A percentile compares a stretch with the other conserved stretches of the same genome.
Conservation (phyloP, 1,139 yeast species). For the Lodderomyces pseudojiufengensis region DNA sequence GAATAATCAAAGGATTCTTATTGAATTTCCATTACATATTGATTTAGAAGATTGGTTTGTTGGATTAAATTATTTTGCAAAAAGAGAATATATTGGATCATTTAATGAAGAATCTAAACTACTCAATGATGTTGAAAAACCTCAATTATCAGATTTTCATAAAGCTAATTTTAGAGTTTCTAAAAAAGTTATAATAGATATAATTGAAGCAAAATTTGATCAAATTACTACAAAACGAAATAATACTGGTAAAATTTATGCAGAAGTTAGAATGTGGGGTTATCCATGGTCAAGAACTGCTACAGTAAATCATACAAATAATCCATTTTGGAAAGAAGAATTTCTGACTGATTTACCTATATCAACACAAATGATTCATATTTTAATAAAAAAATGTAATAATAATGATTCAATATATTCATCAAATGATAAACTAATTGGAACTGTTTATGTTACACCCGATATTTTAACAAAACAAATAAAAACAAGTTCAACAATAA, state of each 20-base stretch:
- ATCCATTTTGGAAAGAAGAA: conserved; percentile 74
- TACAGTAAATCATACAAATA: conserved; percentile 42
- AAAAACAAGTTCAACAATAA: conserved; percentile 33
- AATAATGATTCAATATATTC: conserved; percentile 21
- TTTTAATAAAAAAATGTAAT: conserved; percentile 44
- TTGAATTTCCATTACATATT: conserved; percentile 64
- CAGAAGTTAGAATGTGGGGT: conserved; percentile 66
- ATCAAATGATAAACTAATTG: conserved; percentile 41
- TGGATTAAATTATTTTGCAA: conserved; percentile 65
- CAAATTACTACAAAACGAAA: conserved; percentile 2
- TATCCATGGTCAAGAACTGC: conserved; percentile 70
- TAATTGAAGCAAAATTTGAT: conserved; percentile 65
- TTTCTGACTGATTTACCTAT: conserved; percentile 56
- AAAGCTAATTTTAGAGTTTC: conserved; percentile 51
- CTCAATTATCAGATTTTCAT: conserved; percentile 21
- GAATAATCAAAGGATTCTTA: conserved; percentile 42
- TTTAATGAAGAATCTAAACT: conserved; percentile 17
- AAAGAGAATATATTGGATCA: conserved; percentile 52
- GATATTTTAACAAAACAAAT: conserved; percentile 44
- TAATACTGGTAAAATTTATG: conserved; percentile 42
- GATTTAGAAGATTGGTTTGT: conserved; percentile 86
- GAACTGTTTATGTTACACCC: conserved; percentile 55
- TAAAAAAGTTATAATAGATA: conserved; percentile 51
- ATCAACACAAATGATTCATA: conserved; percentile 49
- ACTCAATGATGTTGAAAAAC: conserved; percentile 3